phyloP scores from a whole-genome alignment of 2,329 filamentous ascomycete species.

The Chaetothyriales sp. region DNA sequence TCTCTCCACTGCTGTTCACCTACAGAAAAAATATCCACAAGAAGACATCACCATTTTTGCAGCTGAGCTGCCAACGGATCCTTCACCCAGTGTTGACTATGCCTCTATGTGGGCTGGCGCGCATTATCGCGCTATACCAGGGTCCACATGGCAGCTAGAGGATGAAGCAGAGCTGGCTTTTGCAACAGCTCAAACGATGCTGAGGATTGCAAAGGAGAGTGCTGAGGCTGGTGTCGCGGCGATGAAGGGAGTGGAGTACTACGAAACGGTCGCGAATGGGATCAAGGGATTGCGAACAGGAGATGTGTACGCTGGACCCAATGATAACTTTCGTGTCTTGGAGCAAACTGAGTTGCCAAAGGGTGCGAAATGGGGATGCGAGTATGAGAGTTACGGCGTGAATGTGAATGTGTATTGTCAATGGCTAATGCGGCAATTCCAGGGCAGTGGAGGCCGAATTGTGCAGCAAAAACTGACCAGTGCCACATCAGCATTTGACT shows the following conservation, averaged over 20 bases:
- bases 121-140: slow-evolving; percentile 34
- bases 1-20: slow-evolving; percentile 16
- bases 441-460: slow-evolving; percentile 26
- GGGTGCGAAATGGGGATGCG: slow-evolving; percentile 28
- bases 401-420: slow-evolving; percentile 33
- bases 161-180: slow-evolving; percentile 26
- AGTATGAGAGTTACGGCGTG: slow-evolving; percentile 29
- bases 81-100: slow-evolving; percentile 28
- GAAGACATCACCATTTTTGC: slow-evolving; percentile 31
- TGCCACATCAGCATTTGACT: slow-evolving; percentile 26
- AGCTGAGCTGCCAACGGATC: slow-evolving; percentile 26
- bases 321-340: slow-evolving; percentile 26
- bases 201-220: slow-evolving; percentile 22
- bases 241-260: slow-evolving; percentile 29
- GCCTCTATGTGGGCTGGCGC: slow-evolving; percentile 35
- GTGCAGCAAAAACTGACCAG: slow-evolving; percentile 16
- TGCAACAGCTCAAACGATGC: slow-evolving; percentile 28
- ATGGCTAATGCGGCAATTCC: slow-evolving; percentile 28
- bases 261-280: slow-evolving; percentile 23
- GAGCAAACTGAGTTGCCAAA: slow-evolving; percentile 16
- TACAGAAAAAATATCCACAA: slow-evolving; percentile 13
- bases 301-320: slow-evolving; percentile 18
- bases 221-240: slow-evolving; percentile 27
- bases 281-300: slow-evolving; percentile 19
- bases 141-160: slow-evolving; percentile 23